Conservation (phyloP, 2,329 filamentous ascomycete genomes). For the Davidsoniella neocaledoniae region DNA sequence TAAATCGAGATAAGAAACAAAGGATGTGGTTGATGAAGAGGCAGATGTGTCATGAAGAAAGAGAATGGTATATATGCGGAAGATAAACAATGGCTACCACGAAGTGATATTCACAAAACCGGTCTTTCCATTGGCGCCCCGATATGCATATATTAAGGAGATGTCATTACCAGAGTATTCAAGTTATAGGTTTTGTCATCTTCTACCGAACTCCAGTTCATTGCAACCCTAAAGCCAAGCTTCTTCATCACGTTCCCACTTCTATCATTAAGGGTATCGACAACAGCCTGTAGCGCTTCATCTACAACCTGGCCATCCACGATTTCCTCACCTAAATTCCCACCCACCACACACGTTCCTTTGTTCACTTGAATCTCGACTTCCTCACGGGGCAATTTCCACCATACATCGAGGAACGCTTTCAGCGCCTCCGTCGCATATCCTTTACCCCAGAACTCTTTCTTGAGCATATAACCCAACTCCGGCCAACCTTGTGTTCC, state of each 20-base stretch:
- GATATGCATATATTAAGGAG: not conserved
- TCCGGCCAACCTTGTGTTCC: slow-evolving; percentile 36
- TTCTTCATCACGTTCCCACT: slow-evolving; percentile 42
- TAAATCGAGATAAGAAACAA: not conserved
- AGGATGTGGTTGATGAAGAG: not conserved
- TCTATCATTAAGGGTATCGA: slow-evolving; percentile 29
- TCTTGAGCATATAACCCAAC: slow-evolving; percentile 39
- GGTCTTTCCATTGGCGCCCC: slow-evolving; percentile 3
- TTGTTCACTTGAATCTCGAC: slow-evolving; percentile 27
- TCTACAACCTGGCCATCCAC: slow-evolving; percentile 17
- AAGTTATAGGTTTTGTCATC: slow-evolving; percentile 5
- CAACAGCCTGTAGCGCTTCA: slow-evolving; percentile 30
- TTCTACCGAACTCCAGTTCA: slow-evolving; percentile 22
- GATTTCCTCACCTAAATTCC: not conserved
- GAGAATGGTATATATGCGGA: not conserved
- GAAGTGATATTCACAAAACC: not conserved
- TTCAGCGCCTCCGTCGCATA: slow-evolving; percentile 39
- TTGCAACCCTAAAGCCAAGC: slow-evolving; percentile 33
- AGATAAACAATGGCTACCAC: not conserved
- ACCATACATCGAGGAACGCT: slow-evolving; percentile 30
- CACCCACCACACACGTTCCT: slow-evolving; percentile 19
- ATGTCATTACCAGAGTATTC: slow-evolving; percentile 2
- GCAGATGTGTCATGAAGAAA: not conserved
- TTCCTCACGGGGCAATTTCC: slow-evolving; percentile 29
- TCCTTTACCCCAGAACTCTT: slow-evolving; percentile 37